Evolutionary conservation across 352 stramenopile species (phyloP).

Genomic region (Phytophthora pluvialis): DNA sequence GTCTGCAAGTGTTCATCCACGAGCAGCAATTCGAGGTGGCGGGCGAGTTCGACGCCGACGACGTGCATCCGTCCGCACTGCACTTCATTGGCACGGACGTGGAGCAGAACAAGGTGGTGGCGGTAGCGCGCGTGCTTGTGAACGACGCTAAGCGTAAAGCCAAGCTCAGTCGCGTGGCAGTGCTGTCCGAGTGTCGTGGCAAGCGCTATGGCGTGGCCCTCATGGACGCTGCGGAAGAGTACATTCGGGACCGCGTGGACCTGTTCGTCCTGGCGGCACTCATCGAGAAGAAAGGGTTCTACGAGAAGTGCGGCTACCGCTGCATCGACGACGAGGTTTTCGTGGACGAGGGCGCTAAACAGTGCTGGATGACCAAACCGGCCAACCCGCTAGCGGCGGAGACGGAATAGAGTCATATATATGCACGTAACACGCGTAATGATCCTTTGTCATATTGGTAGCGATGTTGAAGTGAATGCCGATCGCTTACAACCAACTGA

Average conservation of each 20-base stretch:
- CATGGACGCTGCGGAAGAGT: constrained; percentile 49
- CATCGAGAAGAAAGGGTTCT: constrained; percentile 38
- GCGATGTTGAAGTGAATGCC: no score
- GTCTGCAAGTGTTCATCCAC: constrained; percentile 54
- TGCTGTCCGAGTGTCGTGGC: constrained; percentile 57
- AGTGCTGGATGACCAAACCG: constrained; percentile 39
- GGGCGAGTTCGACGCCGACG: constrained; percentile 48
- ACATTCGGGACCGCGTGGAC: constrained; percentile 37
- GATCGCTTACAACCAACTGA: no score
- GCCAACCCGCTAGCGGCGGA: constrained; percentile 7
- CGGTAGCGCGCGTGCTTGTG: constrained; percentile 48
- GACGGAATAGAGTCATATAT: not conserved
- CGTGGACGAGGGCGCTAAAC: constrained; percentile 34
- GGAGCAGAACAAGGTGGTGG: constrained; percentile 59
- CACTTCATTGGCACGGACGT: constrained; percentile 60
- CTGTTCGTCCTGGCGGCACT: constrained; percentile 48
- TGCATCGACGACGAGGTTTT: constrained; percentile 36
- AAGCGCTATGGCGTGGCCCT: constrained; percentile 53
- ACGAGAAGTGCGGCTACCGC: constrained; percentile 38
- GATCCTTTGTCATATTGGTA: no score
- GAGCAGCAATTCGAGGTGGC: constrained; percentile 49
- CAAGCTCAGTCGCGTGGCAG: constrained; percentile 58
- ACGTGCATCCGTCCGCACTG: constrained; percentile 45
- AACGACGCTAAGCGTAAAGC: constrained; percentile 42
- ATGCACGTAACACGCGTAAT: no score